Evolutionary conservation across 352 stramenopile species (phyloP).

Genomic region (Phytopythium helicoides): DNA sequence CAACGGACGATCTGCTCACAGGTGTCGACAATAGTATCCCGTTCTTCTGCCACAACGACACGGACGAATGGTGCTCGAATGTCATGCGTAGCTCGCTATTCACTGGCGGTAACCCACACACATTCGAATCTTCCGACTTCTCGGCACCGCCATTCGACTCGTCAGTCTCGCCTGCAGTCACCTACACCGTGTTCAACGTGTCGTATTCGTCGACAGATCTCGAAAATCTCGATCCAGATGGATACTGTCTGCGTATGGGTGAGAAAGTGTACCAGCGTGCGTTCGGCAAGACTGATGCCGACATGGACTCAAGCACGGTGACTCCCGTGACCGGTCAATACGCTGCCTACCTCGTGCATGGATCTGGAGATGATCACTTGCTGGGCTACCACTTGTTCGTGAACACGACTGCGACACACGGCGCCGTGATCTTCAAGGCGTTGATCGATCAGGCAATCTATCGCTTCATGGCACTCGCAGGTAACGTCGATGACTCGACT

Average conservation of each 20-base stretch:
- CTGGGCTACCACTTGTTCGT: slow-evolving; percentile 45
- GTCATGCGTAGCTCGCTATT: slow-evolving; percentile 29
- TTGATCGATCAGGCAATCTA: slow-evolving; percentile 50
- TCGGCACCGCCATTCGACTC: slow-evolving; percentile 25
- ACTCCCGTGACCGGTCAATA: slow-evolving; percentile 31
- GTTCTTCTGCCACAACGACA: slow-evolving; percentile 49
- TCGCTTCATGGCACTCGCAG: slow-evolving; percentile 21
- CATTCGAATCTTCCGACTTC: slow-evolving; percentile 31
- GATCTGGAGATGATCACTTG: slow-evolving; percentile 16
- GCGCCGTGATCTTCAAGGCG: slow-evolving; percentile 43
- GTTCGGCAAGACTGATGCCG: slow-evolving; percentile 37
- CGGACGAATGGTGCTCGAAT: slow-evolving; percentile 45
- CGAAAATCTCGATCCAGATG: slow-evolving; percentile 21
- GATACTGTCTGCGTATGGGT: slow-evolving; percentile 32
- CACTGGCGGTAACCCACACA: slow-evolving; percentile 18
- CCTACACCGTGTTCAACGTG: slow-evolving; percentile 32
- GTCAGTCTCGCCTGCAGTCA: not conserved
- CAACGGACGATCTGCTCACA: slow-evolving; percentile 28
- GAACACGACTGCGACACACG: slow-evolving; percentile 49
- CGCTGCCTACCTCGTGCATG: slow-evolving; percentile 33
- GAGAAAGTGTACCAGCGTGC: slow-evolving; percentile 31
- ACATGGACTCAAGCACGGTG: slow-evolving; percentile 75
- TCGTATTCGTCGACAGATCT: slow-evolving; percentile 26
- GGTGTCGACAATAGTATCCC: slow-evolving; percentile 31
- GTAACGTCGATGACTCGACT: slow-evolving; percentile 10